Evolutionary conservation across 2,329 filamentous ascomycete species (phyloP).

Genomic region (Fusarium napiforme): DNA sequence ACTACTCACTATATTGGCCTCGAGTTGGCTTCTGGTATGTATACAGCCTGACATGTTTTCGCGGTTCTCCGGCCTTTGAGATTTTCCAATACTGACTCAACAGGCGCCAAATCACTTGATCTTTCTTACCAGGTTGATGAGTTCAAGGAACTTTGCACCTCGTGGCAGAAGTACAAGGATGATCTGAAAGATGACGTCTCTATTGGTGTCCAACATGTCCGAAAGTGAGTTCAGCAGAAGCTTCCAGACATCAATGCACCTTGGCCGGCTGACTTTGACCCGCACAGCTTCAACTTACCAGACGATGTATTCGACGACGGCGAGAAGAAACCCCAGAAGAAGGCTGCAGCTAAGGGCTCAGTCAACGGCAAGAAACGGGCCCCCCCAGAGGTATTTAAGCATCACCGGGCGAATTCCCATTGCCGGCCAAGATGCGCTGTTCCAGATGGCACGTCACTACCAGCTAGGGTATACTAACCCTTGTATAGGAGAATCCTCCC

Average conservation of each 20-base stretch:
- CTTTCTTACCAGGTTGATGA: constrained; percentile 84
- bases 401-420: constrained; percentile 27
- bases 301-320: constrained; percentile 88
- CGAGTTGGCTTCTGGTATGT: constrained; percentile 78
- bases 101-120: constrained; percentile 77
- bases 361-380: constrained; percentile 60
- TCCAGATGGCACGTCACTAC: constrained; percentile 2
- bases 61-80: neutral
- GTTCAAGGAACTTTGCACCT: constrained; percentile 85
- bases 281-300: constrained; percentile 82
- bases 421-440: constrained; percentile 21
- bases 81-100: constrained; percentile 47
- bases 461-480: constrained; percentile 42
- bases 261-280: constrained; percentile 17
- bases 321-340: constrained; percentile 77
- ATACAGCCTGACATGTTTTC: neutral
- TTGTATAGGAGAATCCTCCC: constrained; percentile 50
- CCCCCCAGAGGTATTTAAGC: constrained; percentile 57
- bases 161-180: constrained; percentile 79
- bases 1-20: constrained; percentile 95
- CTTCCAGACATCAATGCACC: neutral
- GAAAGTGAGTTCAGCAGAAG: constrained; percentile 73
- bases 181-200: constrained; percentile 71
- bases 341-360: constrained; percentile 55
- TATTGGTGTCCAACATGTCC: constrained; percentile 83